Base-by-base conservation (phyloP, 345 rosid species). In the Isatis tinctoria region DNA sequence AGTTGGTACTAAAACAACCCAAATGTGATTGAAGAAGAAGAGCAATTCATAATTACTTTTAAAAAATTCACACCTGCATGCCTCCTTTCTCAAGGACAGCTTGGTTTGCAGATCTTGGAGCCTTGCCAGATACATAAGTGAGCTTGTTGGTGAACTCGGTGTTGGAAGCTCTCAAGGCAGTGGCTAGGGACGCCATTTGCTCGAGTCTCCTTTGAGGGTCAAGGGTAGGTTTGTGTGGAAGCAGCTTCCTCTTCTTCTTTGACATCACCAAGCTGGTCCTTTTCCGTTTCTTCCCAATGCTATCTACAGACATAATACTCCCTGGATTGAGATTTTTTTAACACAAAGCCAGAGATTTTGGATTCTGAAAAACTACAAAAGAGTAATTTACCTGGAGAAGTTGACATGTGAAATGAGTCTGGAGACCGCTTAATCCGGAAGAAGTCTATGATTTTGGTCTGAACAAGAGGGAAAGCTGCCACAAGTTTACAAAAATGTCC, bases 121-220 rank as follows among this genome's bases (percentile, higher is more conserved):
- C 97, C 89, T 86, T 87, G 56, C 87, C 80, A 24, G 90, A 85
- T 67, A 70, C 73, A 78, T 90, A 95, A 12, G 86, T 83, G 8
- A 95, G 93, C 69, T 83, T 83, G 65, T 90, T 81, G 24, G 82
- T 85, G 77, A 86, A 95, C 73, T 82, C 79, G 37, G 93, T 84
- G 32, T 82, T 70, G 0, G 92, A 86, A 13, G 97, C 81, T 59
- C 74, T 85, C 74, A 95, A 79, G 2, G 99, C 97, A 4, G 93
- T 82, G 5, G 99, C 99, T 5, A 95, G 86, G 14, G 99, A 88
- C 28, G 93, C 92, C 97, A 95, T 95, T 76, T 95, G 99, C 74
- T 82, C 81, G 41, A 92, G 66, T 65, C 89, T 87, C 72, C 87
- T 74, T 14, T 76, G 71, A 12, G 85, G 87, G 80, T 92, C 92